These are phyloP conservation scores for Pichia californica DNA, from an alignment of 805 yeast genomes.

Conservation along the genomic window DNA sequence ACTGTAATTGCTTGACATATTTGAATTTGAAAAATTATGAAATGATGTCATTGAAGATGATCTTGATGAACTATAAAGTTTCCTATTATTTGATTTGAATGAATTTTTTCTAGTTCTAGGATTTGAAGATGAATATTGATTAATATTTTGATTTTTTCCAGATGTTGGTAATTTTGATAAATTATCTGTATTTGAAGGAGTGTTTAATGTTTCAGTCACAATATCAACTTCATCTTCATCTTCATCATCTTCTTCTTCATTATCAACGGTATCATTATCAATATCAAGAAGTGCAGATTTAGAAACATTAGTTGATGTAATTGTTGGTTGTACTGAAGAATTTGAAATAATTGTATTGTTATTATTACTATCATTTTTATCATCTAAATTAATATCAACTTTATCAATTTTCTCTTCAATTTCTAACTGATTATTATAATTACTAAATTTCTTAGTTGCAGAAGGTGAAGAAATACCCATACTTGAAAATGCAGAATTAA, in stretches of 20 bases:
- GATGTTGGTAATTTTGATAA: neutral
- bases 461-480: conserved; percentile 15
- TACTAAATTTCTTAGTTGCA: conserved; percentile 5
- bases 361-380: neutral
- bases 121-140: too few relatives aligned
- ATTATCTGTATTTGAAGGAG: neutral
- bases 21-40: neutral
- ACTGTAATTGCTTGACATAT: neutral
- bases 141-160: too few relatives aligned
- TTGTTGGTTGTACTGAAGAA: too few relatives aligned
- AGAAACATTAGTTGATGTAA: too few relatives aligned
- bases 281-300: neutral
- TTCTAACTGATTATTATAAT: neutral
- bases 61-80: conserved; percentile 1
- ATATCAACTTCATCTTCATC: conserved; percentile 10
- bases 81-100: neutral
- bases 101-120: neutral
- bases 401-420: neutral
- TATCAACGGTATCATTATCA: neutral
- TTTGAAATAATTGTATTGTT: too few relatives aligned
- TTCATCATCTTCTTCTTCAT: conserved; percentile 2
- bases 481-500: conserved; percentile 10
- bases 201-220: conserved; percentile 1
- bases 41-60: conserved; percentile 2
- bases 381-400: neutral